Base-by-base conservation (phyloP, 495 filamentous ascomycete genomes). In the Neurospora sp. region DNA sequence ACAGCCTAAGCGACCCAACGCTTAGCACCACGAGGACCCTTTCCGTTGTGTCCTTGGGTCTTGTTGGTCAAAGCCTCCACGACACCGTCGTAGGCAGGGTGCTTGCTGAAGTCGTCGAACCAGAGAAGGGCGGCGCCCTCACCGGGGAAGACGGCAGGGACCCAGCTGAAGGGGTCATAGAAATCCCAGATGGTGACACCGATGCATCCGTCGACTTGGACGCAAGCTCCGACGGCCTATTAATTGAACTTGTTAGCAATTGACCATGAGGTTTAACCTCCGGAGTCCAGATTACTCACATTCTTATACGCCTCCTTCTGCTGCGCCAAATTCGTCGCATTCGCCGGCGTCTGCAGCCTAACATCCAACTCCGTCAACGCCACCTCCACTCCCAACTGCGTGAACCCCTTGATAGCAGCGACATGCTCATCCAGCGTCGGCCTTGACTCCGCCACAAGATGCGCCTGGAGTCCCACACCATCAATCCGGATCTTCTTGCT, bases 151-250 rank as follows among this genome's bases (percentile, higher is more conserved):
- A 83, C 82, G 39, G 74, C 75, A 1, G 89, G 89, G 8, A 92
- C 84, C 90, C 90, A 92, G 78, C 70, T 86, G 86, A 83, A 90
- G 82, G 40, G 82, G 73, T 87, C 85, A 54, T 82, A 82, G 41
- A 82, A 86, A 74, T 86, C 91, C 92, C 91, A 94, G 69, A 91
- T 85, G 14, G 90, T 93, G 44, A 93, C 80, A 18, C 91, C 92
- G 18, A 92, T 83, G 78, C 92, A 94, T 7, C 82, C 78, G 23
- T 82, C 69, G 11, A 88, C 85, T 62, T 87, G 83, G 37, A 89
- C 76, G 75, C 92, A 93, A 0, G 90, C 89, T 20, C 81, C 83
- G 18, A 89, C 86, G 31, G 79, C 62, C 79, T 79, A 14, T 35
- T 41, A 41, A 14, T 2, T 14, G 39, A 41, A 41, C 38, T 39